phyloP scores from a whole-genome alignment of 257 asterid species.

The Avicennia marina region DNA sequence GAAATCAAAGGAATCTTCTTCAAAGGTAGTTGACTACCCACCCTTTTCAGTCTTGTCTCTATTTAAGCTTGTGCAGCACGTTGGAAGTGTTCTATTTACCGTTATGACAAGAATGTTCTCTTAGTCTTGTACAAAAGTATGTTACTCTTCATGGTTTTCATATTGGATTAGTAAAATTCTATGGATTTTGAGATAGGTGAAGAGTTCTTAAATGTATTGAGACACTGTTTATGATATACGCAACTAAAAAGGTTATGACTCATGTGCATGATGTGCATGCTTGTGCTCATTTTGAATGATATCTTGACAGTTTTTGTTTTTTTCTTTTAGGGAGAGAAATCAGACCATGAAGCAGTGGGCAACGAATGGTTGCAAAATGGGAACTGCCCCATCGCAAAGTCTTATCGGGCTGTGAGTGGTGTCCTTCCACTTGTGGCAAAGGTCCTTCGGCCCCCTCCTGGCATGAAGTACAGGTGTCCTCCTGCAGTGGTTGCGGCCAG shows the following conservation, averaged over 20 bases:
- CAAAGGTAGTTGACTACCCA: slow-evolving; percentile 37
- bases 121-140: neutral
- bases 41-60: slow-evolving; percentile 11
- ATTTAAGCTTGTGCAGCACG: neutral
- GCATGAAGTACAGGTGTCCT: slow-evolving; percentile 68
- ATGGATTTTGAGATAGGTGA: too few relatives aligned
- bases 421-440: slow-evolving; percentile 87
- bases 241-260: neutral
- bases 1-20: slow-evolving; percentile 53
- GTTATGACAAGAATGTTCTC: neutral
- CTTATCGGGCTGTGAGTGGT: slow-evolving; percentile 69
- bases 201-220: too few relatives aligned
- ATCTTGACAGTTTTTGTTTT: neutral
- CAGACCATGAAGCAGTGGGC: slow-evolving; percentile 70
- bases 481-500: slow-evolving; percentile 80
- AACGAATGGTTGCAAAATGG: slow-evolving; percentile 84
- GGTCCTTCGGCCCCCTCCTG: slow-evolving; percentile 80
- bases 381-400: slow-evolving; percentile 90
- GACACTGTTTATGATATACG: too few relatives aligned
- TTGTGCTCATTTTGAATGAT: neutral
- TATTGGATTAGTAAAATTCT: neutral
- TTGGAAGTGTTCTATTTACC: neutral
- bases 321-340: slow-evolving; percentile 49
- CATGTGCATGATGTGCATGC: neutral
- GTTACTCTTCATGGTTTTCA: neutral